Evolutionary conservation across 2,329 filamentous ascomycete genomes (phyloP).

Genomic region (Cyclaneusma minus): DNA sequence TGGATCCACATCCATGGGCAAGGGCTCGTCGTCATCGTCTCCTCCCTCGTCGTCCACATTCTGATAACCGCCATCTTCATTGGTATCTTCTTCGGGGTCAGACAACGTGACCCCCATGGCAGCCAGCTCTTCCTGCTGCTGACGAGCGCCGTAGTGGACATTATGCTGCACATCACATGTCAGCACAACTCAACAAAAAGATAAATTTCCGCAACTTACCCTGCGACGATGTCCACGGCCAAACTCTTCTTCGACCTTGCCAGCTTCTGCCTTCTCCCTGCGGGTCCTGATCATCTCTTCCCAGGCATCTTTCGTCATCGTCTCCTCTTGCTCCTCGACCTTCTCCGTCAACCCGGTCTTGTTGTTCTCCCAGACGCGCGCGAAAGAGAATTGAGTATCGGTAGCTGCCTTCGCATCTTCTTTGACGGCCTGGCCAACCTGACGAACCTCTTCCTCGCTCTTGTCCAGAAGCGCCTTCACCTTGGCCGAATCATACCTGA

Average conservation of each 20-base stretch:
- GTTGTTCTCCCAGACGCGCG: conserved; percentile 83
- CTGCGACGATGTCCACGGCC: conserved; percentile 76
- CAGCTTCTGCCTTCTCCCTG: conserved; percentile 62
- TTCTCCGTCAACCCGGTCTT: conserved; percentile 50
- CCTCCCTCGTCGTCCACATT: too few species aligned
- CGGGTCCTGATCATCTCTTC: conserved; percentile 76
- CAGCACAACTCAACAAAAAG: too few species aligned
- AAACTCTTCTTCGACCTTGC: conserved; percentile 54
- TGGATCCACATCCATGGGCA: too few species aligned
- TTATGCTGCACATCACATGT: too few species aligned
- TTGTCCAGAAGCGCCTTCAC: conserved; percentile 89
- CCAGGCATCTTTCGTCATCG: conserved; percentile 53
- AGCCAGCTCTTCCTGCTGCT: too few species aligned
- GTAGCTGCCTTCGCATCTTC: conserved; percentile 46
- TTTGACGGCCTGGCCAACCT: conserved; percentile 55
- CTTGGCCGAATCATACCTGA: conserved; percentile 65
- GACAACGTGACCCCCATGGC: too few species aligned
- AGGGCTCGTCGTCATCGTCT: too few species aligned
- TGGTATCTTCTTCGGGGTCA: too few species aligned
- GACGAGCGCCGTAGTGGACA: too few species aligned
- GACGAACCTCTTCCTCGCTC: too few species aligned
- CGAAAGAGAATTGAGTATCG: conserved; percentile 77
- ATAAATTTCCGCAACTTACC: too few species aligned
- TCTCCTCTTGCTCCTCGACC: conserved; percentile 34
- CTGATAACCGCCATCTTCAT: too few species aligned